phyloP scores from a whole-genome alignment of 495 filamentous ascomycete genomes.

The Cladorrhinum samala region DNA sequence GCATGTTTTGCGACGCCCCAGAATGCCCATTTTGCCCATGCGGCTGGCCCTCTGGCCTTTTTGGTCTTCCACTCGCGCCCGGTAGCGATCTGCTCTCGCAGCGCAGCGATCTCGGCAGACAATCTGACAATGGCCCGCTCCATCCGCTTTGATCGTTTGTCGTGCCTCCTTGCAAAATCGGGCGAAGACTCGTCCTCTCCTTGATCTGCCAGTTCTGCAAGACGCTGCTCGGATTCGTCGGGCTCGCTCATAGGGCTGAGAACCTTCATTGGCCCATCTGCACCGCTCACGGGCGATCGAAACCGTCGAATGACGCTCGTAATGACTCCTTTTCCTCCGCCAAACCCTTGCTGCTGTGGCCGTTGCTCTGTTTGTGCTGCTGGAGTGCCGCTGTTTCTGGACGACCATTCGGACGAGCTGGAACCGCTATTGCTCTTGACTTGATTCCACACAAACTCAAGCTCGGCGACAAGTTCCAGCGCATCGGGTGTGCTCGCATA shows the following conservation, averaged over 20 bases:
- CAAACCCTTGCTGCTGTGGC: slow-evolving; percentile 3
- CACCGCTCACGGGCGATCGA: slow-evolving; percentile 38
- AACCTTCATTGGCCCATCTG: slow-evolving; percentile 56
- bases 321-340: not conserved
- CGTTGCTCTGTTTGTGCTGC: slow-evolving; percentile 8
- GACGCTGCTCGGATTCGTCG: slow-evolving; percentile 56
- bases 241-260: slow-evolving; percentile 76
- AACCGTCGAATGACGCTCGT: slow-evolving; percentile 34
- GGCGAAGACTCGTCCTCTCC: slow-evolving; percentile 36
- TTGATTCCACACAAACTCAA: slow-evolving; percentile 98
- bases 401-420: slow-evolving; percentile 52
- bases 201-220: slow-evolving; percentile 35
- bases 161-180: slow-evolving; percentile 37
- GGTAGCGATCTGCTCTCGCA: slow-evolving; percentile 83
- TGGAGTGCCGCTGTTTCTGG: slow-evolving; percentile 24
- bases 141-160: slow-evolving; percentile 72
- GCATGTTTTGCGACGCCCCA: slow-evolving; percentile 69
- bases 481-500: slow-evolving; percentile 85
- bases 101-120: slow-evolving; percentile 88
- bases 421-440: slow-evolving; percentile 78
- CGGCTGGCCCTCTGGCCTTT: slow-evolving; percentile 50
- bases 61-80: slow-evolving; percentile 49
- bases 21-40: slow-evolving; percentile 69
- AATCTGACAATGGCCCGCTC: slow-evolving; percentile 84
- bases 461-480: slow-evolving; percentile 79